Evolutionary conservation across 2,329 filamentous ascomycete species (phyloP), one percentile per base, ranked within the genome.

Genomic region (Venturia asperata): DNA sequence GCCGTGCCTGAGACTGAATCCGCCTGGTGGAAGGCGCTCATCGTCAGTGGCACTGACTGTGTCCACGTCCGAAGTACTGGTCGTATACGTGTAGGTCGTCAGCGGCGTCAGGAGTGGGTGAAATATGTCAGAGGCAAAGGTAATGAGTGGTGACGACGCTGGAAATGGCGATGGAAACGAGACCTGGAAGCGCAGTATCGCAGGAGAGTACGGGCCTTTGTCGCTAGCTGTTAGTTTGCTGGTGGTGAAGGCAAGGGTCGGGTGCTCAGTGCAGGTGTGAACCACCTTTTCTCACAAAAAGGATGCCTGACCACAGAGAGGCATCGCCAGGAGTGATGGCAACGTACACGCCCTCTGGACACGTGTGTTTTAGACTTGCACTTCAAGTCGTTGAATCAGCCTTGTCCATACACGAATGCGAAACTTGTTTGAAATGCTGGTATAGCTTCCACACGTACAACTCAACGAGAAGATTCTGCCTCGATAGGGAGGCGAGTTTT

Each of bases 51-150:
- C 90, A 74, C 90, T 93, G 67, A 92, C 88, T 0, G 90, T 91
- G 61, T 90, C 90, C 65, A 84, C 83, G 67, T 87, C 87, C 66
- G 74, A 74, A 43, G 66, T 24, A 34, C 89, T 87, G 67, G 90
- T 92, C 52, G 91, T 89, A 79, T 96, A 95, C 73, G 91, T 94
- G 77, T 96, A 95, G 3, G 91, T 96, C n/a, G 92, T 96, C 67
- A 95, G 82, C 45, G 94, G 92, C 9, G 92, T 92, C 69, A 97
- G 87, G 52, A 99, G 82, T 21, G 93, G 93, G 74, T 99, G 93
- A 75, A 97, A 99, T 70, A 97, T 88, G 74, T 97, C 93, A 70
- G 91, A 95, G 58, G 86, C 85, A 76, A 99, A 96, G 64, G 88
- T 93, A 69, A 99, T 85, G 21, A 92, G 81, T 11, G 94, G 94